Base-by-base conservation (phyloP, 352 stramenopile species). In the Globisporangium viniferum region DNA sequence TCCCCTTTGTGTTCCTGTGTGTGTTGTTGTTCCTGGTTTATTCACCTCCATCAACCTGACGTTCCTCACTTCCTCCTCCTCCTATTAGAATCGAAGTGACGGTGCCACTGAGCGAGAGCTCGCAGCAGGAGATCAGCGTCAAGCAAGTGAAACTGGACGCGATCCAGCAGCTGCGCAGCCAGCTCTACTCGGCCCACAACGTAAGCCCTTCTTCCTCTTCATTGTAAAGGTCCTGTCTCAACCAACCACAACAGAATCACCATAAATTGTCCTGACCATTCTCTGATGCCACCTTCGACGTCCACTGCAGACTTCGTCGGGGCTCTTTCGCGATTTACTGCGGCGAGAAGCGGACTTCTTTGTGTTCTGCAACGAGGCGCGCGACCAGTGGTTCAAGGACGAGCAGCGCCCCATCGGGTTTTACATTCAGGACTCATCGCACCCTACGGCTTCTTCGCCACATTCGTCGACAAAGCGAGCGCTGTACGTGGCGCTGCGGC, bases 61-160 rank as follows among this genome's bases (percentile, higher is more conserved):
- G 41, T 22, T 8, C 0, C 31, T 60, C 20, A 24, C 24, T 51
- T 22, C 12, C 0, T 18, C 41, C 7, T 31, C 20, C 29, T 41
- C 5, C 12, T 22, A 18, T n/a, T 63, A 74, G 69, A 44, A 65
- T 79, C 12, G 78, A 78, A 22, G 81, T 77, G 12, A 68, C 79
- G 49, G 56, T 88, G 2, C 77, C 79, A 5, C 60, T 88, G 10
- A 80, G 73, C 14, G 68, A 78, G 33, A 65, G 61, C 8, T 85
- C 77, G 9, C 67, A 76, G 51, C 62, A 73, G 3, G 65, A 69
- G 55, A 70, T 88, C 48, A 75, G 51, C 58, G 70, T 87, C 3
- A 72, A 75, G 27, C 82, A 86, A 46, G 77, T 92, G n/a, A 92
- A 92, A 62, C 39, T 82, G 24, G 77, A 89, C 48, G 84, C 77